A percentile compares a stretch with the other conserved stretches of the same genome.
Conservation (phyloP, 2,329 filamentous ascomycete genomes). For the Paradendryphiella salina region DNA sequence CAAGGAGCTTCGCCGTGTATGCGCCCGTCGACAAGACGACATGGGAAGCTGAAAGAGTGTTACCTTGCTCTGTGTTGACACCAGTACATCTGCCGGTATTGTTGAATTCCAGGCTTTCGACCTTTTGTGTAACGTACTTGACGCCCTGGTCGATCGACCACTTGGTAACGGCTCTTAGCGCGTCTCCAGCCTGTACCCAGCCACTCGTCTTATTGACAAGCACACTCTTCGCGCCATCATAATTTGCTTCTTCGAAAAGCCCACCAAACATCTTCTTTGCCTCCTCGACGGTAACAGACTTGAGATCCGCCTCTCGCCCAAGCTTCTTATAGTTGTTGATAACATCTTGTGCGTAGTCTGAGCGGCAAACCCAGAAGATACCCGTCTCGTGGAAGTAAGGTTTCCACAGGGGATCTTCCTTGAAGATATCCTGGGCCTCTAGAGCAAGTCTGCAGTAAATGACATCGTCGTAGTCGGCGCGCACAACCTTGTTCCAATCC, state of each 20-base stretch:
- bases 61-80: constrained; percentile 45
- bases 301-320: constrained; percentile 52
- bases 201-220: constrained; percentile 64
- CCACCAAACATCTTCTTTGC: constrained; percentile 62
- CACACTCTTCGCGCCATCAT: constrained; percentile 61
- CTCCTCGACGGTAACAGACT: constrained; percentile 52
- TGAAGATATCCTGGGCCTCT: constrained; percentile 67
- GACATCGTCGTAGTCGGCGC: constrained; percentile 68
- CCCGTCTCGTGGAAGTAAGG: constrained; percentile 58
- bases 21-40: constrained; percentile 50
- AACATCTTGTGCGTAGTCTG: constrained; percentile 54
- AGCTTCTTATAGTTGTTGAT: constrained; percentile 57
- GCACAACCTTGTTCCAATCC: constrained; percentile 74
- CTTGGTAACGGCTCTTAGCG: constrained; percentile 59
- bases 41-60: constrained; percentile 27
- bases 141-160: constrained; percentile 60
- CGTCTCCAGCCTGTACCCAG: constrained; percentile 66
- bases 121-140: constrained; percentile 60
- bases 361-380: constrained; percentile 51
- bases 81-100: constrained; percentile 48
- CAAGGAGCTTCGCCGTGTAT: constrained; percentile 50
- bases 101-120: constrained; percentile 55
- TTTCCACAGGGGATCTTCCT: constrained; percentile 59
- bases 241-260: constrained; percentile 64
- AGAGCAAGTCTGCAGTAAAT: constrained; percentile 67